Evolutionary conservation across 495 filamentous ascomycete species (phyloP), one percentile per base, ranked within the genome.

Genomic region (Penicillium daleae): DNA sequence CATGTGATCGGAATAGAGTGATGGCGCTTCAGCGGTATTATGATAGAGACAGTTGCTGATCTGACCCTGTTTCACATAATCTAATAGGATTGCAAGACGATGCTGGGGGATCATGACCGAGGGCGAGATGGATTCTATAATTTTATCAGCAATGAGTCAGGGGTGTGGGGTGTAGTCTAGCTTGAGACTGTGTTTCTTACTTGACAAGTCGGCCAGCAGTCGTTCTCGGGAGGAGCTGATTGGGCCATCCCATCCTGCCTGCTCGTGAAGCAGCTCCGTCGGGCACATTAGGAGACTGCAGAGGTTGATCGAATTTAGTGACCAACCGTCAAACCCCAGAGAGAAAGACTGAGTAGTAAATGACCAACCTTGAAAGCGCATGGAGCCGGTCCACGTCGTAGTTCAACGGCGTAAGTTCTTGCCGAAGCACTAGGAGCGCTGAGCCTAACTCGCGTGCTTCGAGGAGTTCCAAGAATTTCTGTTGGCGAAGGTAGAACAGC

Each of bases 81-180:
- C 82, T 53, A 99, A 77, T n/a, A 99, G 76, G 27, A 85, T 80
- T 8, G 91, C 92, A n/a, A 99, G 81, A 13, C 95, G 90, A 73
- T 96, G 92, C 66, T 96, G 91, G 6, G 95, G 96, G 53, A 99
- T 91, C 96, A 99, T 98, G 26, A 97, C 90, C n/a, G 92, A 93
- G 1, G 95, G 95, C 4, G 96, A 96, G 60, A 99, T 96, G 33
- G 86, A 97, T 79, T 83, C 92, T 96, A 59, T n/a, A 13, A 13
- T 8, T n/a, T n/a, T n/a, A 52, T 67, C 60, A 64, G 65, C 53
- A 60, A 48, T n/a, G 24, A 10, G 29, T 17, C 29, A 7, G 17
- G 17, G 27, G n/a, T n/a, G n/a, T n/a, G n/a, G n/a, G 1, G 0
- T 29, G 19, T 6, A 12, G 22, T 46, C 12, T 19, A 21, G 26